phyloP scores from a whole-genome alignment of 1,284 basidiomycete genomes.

The Phlebopus sp. region DNA sequence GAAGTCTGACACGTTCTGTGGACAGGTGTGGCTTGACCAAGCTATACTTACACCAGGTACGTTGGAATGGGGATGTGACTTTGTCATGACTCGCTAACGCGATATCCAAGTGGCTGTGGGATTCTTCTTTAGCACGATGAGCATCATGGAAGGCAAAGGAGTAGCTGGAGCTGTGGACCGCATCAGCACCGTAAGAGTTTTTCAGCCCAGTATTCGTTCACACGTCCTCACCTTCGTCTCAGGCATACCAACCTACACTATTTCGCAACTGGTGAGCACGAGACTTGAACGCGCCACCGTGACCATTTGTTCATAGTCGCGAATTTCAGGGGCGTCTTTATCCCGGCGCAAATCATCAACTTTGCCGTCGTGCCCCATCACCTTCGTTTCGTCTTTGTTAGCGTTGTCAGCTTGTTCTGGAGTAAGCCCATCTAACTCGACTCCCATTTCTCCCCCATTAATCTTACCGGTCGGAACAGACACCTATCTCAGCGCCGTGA shows the following conservation, averaged over 20 bases:
- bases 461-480: constrained; percentile 37
- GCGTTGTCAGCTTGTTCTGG: constrained; percentile 84
- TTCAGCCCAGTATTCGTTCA: neutral
- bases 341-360: constrained; percentile 81
- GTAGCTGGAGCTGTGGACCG: constrained; percentile 52
- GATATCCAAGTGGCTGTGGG: constrained; percentile 54
- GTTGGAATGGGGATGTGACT: neutral
- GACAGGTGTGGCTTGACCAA: constrained; percentile 74
- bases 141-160: constrained; percentile 67
- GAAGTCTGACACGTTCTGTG: neutral
- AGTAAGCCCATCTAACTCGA: no score
- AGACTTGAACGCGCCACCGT: neutral
- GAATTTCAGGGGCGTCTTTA: constrained; percentile 64
- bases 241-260: constrained; percentile 70
- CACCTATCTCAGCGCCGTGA: constrained; percentile 47
- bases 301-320: constrained; percentile 1
- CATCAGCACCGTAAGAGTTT: constrained; percentile 47
- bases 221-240: no score
- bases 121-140: constrained; percentile 76
- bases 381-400: constrained; percentile 73
- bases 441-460: no score
- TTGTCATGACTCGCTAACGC: constrained; percentile 2
- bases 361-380: constrained; percentile 79
- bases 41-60: constrained; percentile 64
- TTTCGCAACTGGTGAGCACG: constrained; percentile 69